Evolutionary conservation across 495 filamentous ascomycete species (phyloP).

Genomic region (Filosporella fistucella): DNA sequence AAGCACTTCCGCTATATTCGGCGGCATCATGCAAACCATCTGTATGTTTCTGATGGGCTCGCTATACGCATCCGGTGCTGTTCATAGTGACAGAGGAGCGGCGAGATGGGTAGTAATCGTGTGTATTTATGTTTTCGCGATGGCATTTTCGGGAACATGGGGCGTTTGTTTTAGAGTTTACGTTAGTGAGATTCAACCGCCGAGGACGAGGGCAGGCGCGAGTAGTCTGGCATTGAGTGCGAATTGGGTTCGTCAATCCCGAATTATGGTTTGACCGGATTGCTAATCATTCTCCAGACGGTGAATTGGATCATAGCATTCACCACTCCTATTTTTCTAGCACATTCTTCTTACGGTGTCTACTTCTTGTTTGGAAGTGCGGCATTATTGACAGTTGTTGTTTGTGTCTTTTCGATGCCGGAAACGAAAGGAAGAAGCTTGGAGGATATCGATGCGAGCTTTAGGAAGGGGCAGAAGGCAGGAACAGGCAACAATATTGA

Average conservation of each 20-base stretch:
- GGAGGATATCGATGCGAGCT: constrained; percentile 47
- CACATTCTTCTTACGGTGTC: constrained; percentile 46
- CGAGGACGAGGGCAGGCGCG: constrained; percentile 46
- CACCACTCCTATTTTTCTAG: constrained; percentile 57
- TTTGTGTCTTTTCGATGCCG: constrained; percentile 52
- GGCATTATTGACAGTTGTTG: constrained; percentile 40
- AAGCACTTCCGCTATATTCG: constrained; percentile 50
- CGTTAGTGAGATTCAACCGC: constrained; percentile 51
- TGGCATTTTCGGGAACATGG: constrained; percentile 40
- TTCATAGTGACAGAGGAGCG: constrained; percentile 37
- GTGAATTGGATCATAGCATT: constrained; percentile 62
- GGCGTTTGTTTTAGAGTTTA: constrained; percentile 50
- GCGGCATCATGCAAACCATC: constrained; percentile 42
- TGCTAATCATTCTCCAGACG: constrained; percentile 12
- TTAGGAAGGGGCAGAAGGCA: constrained; percentile 2
- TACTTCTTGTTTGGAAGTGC: constrained; percentile 57
- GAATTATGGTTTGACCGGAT: background rate
- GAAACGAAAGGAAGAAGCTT: constrained; percentile 54
- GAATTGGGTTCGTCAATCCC: too few species aligned
- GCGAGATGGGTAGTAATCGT: constrained; percentile 54
- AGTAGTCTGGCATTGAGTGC: constrained; percentile 44
- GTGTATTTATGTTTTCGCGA: constrained; percentile 39
- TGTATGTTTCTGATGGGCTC: constrained; percentile 33
- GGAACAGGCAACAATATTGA: too few species aligned
- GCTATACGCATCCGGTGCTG: constrained; percentile 44